Base-by-base conservation (phyloP, 495 filamentous ascomycete species). In the Hyaloscypha bicolor region DNA sequence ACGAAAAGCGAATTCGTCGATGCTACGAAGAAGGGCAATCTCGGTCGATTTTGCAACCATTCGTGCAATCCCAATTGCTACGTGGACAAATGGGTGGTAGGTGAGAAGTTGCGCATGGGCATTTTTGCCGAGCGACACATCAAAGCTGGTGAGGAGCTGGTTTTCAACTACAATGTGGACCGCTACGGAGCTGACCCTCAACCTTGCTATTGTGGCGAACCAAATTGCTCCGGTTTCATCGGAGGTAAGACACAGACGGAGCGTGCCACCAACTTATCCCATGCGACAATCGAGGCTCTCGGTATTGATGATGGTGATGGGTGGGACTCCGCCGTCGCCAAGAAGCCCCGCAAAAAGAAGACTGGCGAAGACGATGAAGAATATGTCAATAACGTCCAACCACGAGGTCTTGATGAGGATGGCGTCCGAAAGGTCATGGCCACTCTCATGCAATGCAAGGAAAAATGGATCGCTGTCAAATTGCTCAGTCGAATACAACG, bases 101-200 rank as follows among this genome's bases (percentile, higher is more conserved):
- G 94, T n/a, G 91, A 96, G 73, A 97, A 97, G 80, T 79, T 97
- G 75, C 94, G 95, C 73, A 98, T 99, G 95, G 95, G 95, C 67
- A 98, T 99, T 69, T 99, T 99, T 80, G 93, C 95, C 71, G 86
- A 91, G 80, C 92, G 93, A 67, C 83, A 85, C 73, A 91, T 99
- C 71, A 86, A 88, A 71, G 87, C 90, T 2, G 96, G 95, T 51
- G 95, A 99, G 77, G 95, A 99, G 76, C 82, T 99, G 37, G 93
- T 97, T n/a, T 99, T 99, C 83, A 97, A 99, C 81, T 99, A 99
- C 85, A 99, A 99, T 70, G 95, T 99, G 62, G 95, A 99, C 76
- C 89, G 95, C 66, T 99, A 99, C 73, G 95, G 95, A 65, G 94
- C 95, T 37, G 93, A 98, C 72, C 94, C 95, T 59, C 94, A 97